Evolutionary conservation across 495 filamentous ascomycete species (phyloP).

Genomic region (Rhypophila decipiens): DNA sequence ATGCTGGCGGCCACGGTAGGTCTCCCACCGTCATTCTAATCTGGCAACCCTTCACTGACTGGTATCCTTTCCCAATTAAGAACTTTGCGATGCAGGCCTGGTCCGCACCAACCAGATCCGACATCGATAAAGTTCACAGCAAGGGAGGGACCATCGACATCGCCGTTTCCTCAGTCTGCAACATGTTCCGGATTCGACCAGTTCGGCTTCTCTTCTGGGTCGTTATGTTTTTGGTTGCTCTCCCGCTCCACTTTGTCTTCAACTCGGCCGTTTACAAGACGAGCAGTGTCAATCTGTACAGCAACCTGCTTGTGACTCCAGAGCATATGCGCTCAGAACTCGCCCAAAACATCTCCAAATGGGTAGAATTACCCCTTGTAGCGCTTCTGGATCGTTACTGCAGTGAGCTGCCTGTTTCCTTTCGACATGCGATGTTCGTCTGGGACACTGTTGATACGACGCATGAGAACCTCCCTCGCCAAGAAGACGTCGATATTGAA

Average conservation of each 20-base stretch:
- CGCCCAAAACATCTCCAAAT: not conserved
- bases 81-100: slow-evolving; percentile 1
- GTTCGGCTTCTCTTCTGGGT: not conserved
- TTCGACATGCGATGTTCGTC: not conserved
- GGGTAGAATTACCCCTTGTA: not conserved
- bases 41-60: not conserved
- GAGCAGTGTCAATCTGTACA: not conserved
- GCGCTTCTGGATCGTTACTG: not conserved
- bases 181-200: not conserved
- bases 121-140: not conserved
- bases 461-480: not conserved
- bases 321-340: too few relatives aligned
- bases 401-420: not conserved
- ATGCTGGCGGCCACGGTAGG: not conserved
- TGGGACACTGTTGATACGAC: not conserved
- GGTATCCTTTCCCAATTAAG: not conserved
- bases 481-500: not conserved
- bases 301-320: not conserved
- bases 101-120: not conserved
- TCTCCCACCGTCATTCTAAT: not conserved
- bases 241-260: not conserved
- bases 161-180: not conserved
- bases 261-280: slow-evolving; percentile 1
- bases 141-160: not conserved
- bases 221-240: not conserved